These are phyloP conservation scores for Arthroderma sp. DNA, from an alignment of 2,329 filamentous ascomycete genomes.

Conservation along the genomic window DNA sequence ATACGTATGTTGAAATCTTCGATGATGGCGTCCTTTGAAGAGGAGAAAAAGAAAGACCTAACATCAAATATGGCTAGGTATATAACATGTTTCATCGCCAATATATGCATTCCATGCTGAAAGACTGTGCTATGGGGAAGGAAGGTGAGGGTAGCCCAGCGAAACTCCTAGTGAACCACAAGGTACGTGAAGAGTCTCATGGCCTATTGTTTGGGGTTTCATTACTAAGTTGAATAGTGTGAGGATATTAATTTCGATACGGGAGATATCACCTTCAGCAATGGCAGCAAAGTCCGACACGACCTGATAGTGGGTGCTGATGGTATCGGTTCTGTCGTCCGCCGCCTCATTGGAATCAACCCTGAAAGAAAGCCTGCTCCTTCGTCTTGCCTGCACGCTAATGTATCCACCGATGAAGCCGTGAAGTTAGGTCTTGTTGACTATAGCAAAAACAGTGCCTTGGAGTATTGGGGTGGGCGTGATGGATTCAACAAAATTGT, in stretches of 20 bases:
- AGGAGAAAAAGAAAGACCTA: not conserved
- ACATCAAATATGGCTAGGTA: slow-evolving; percentile 18
- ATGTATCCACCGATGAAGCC: slow-evolving; percentile 49
- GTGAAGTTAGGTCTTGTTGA: slow-evolving; percentile 47
- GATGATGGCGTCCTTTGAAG: not conserved
- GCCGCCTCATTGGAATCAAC: slow-evolving; percentile 48
- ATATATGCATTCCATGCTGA: slow-evolving; percentile 56
- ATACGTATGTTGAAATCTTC: slow-evolving; percentile 24
- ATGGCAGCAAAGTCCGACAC: slow-evolving; percentile 38
- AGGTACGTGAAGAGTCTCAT: slow-evolving; percentile 20
- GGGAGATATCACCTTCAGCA: slow-evolving; percentile 40
- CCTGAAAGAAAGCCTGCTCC: slow-evolving; percentile 47
- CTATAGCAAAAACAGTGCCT: slow-evolving; percentile 46
- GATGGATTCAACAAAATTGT: slow-evolving; percentile 59
- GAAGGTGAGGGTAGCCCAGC: slow-evolving; percentile 42
- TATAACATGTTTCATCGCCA: slow-evolving; percentile 60
- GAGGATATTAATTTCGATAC: slow-evolving; percentile 39
- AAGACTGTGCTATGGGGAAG: slow-evolving; percentile 43
- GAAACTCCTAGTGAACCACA: slow-evolving; percentile 44
- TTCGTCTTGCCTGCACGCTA: slow-evolving; percentile 51
- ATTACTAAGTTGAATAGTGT: slow-evolving; percentile 23
- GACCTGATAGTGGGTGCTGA: slow-evolving; percentile 53
- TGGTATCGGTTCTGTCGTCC: slow-evolving; percentile 53
- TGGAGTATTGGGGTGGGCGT: slow-evolving; percentile 60
- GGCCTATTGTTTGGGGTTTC: not conserved